Evolutionary conservation across 352 stramenopile genomes (phyloP), one percentile per base, ranked within the genome.

Genomic region (Plasmopara muralis): DNA sequence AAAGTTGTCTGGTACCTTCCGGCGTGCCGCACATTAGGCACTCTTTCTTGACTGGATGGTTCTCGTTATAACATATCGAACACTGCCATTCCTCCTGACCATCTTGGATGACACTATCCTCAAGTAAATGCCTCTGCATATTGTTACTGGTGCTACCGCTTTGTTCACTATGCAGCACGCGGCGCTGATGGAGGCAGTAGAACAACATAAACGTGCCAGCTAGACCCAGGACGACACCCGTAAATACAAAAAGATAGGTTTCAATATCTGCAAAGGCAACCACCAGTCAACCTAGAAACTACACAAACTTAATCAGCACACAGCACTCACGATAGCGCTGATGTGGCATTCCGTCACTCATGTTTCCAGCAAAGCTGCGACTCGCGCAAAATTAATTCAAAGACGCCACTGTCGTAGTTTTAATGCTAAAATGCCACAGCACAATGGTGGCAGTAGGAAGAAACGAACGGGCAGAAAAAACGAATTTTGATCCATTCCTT

Each of bases 81-180:
- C 82, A 92, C 65, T 90, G 79, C 82, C 82, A 92, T 60, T 90
- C 82, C 29, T 66, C 62, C 52, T 90, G 71, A 25, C 80, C 82
- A 16, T 71, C 62, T 49, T 83, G 76, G 18, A 91, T 68, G 40
- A 83, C 81, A 43, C 81, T 89, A 49, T 92, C 82, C 30, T 90
- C 70, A 10, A 92, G 71, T 39, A 83, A 87, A 53, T 92, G 72
- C 10, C 82, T 75, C 66, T 92, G 82, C 76, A 92, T 89, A 63
- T 92, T 92, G 70, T 92, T 92, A 64, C 85, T 85, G 57, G 60
- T 61, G 42, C 89, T 92, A 67, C 89, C 77, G 30, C 70, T 41
- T 33, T 87, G 71, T 14, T 82, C 64, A 35, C 79, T 87, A 0
- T 68, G 77, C 16, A 58, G 66, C 6, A 85, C 14, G 7, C 76